Base-by-base conservation (phyloP, 495 filamentous ascomycete genomes). In the Margaritispora aquatica region DNA sequence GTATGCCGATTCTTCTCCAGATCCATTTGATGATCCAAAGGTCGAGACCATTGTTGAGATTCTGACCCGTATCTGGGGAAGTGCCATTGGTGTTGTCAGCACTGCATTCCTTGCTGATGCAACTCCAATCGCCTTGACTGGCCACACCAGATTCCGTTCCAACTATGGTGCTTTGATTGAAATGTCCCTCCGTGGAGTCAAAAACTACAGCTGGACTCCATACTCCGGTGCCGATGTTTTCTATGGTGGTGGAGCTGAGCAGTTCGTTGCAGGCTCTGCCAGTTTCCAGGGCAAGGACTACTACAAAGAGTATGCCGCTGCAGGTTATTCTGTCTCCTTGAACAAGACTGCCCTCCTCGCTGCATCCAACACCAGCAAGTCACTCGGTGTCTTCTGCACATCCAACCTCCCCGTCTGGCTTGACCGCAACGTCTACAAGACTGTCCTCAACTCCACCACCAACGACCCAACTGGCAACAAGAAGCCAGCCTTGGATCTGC, bases 41-140 rank as follows among this genome's bases (percentile, higher is more conserved):
- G 80, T 90, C 26, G 87, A 90, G 71, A 87, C 80, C n/a, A 86
- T 90, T 58, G 80, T 84, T 1, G 87, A 90, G 67, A 74, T 90
- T 26, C 80, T 89, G 66, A 70, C 73, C n/a, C 80, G 87, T 50
- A 75, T 84, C 51, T 82, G 77, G 70, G 74, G 79, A 57, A 75
- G 74, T 46, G 17, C 55, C 8, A 48, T 38, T 49, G 71, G 72
- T 57, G 69, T 85, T 53, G 80, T 74, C 34, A 58, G 44, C 51
- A 62, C 60, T 34, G 58, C 57, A 7, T 58, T 62, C 47, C 77
- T 89, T 49, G 82, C 87, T 2, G 87, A 90, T 69, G 87, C 87
- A 22, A 90, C 87, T 0, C 87, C 87, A 20, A 86, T 80, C 46
- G 87, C 81, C 15, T 67, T 90, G 59, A 79, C 81, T 1, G 82